Evolutionary conservation across 75 land plant genomes (phyloP), one percentile per base, ranked within the genome.

Genomic region (Gnetum montanum): DNA sequence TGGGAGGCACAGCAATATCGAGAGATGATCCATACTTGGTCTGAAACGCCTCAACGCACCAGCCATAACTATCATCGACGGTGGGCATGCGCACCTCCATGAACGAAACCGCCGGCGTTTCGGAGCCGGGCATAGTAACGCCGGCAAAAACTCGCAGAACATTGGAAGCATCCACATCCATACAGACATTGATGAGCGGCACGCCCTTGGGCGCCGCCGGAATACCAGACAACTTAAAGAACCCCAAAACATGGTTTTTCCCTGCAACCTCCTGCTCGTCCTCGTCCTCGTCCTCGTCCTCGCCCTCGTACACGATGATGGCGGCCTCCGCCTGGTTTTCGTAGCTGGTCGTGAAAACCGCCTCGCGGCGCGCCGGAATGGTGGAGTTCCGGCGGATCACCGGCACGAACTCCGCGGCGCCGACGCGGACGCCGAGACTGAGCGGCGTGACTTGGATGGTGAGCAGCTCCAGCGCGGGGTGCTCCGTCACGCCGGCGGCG

Each of bases 21-120:
- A 85, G 41, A 18, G 52, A 60, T 1, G 78, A 44, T 5, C 79
- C 82, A 49, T 74, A 61, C 58, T 52, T 62, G 51, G 72, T 71
- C 10, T 37, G 7, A 2, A 85, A 50, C 53, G 87, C 83, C 24
- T 82, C 76, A n/a, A 65, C 58, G 58, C 80, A 76, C 90, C 87
- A 86, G 2, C 86, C 77, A 70, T 79, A 80, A 0, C 87, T 80
- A 46, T 86, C 86, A 56, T 86, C 90, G n/a, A 86, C 66, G 2
- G 72, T 79, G 7, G 90, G 90, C 87, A 82, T 79, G 62, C 80
- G 66, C 0, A 83, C 87, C 52, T 86, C 90, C 30, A 71, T 66
- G 0, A 66, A 44, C 15, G 73, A 84, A 10, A 51, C 18, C 0
- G 52, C 68, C 2, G 73, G 65, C 13, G 27, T 34, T 34, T 49